Percentiles rank a stretch among this genome's conserved stretches.
These are phyloP conservation scores for Trichoderma atrobrunneum DNA, from an alignment of 2,329 filamentous ascomycete genomes.

Conservation along the genomic window DNA sequence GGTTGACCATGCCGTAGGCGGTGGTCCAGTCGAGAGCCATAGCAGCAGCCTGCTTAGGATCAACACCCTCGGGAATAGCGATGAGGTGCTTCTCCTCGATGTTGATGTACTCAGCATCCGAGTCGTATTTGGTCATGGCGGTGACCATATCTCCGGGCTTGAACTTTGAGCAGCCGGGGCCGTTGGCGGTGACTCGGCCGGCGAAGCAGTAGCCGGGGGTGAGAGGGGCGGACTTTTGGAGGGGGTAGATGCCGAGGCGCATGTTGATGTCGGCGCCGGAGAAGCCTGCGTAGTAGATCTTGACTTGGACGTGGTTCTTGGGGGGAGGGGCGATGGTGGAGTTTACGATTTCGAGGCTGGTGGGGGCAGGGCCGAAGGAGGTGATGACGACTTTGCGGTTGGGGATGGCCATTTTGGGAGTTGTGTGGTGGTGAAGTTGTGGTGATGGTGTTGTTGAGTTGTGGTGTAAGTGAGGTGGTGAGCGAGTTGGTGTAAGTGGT, in stretches of 20 bases:
- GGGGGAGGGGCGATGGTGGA: constrained; percentile 38
- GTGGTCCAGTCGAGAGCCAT: constrained; percentile 47
- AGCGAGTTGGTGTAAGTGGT: constrained; percentile 1
- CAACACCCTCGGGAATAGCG: constrained; percentile 39
- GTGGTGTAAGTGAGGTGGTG: neutral
- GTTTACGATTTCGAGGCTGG: constrained; percentile 33
- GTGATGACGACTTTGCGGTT: constrained; percentile 45
- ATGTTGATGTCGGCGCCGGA: constrained; percentile 49
- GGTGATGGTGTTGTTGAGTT: neutral
- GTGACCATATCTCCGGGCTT: constrained; percentile 35
- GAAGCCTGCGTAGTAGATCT: constrained; percentile 47
- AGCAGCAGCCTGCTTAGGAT: constrained; percentile 40
- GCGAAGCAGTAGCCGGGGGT: constrained; percentile 49
- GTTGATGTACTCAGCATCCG: constrained; percentile 46
- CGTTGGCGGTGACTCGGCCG: constrained; percentile 41
- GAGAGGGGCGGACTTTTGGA: constrained; percentile 44
- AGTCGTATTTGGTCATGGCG: constrained; percentile 40
- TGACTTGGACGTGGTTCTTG: constrained; percentile 45
- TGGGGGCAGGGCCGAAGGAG: constrained; percentile 40
- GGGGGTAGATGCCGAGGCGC: constrained; percentile 47
- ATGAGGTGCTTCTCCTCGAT: constrained; percentile 46
- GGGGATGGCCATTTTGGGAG: constrained; percentile 9
- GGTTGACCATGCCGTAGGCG: constrained; percentile 39
- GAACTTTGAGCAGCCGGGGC: constrained; percentile 32
- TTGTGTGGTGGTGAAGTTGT: neutral